Conservation (phyloP, 176 grass and related monocot genomes). For the Carex kokanica region DNA sequence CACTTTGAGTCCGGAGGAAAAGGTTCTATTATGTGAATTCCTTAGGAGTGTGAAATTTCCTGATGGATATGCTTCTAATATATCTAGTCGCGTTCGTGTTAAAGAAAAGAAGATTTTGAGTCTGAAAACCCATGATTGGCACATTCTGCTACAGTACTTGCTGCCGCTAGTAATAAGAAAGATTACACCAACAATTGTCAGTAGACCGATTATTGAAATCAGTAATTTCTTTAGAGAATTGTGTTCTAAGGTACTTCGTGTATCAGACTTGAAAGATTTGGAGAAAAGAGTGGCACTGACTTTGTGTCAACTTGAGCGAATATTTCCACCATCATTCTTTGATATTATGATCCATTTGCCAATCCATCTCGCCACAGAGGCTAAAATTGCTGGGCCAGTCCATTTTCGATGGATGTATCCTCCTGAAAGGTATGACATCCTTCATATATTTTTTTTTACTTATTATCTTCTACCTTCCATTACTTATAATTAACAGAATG, state of each 20-base stretch:
- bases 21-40: no score
- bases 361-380: conserved; percentile 27
- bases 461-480: not conserved
- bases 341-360: conserved; percentile 26
- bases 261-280: not conserved
- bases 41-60: no score
- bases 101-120: no score
- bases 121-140: conserved; percentile 34
- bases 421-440: conserved; percentile 17
- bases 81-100: no score
- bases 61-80: no score
- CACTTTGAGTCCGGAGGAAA: no score
- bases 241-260: conserved; percentile 13
- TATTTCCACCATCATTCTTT: conserved; percentile 20
- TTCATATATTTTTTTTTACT: not conserved
- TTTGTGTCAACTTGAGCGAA: conserved; percentile 25
- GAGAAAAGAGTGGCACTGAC: conserved; percentile 2
- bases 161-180: not conserved
- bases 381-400: conserved; percentile 11
- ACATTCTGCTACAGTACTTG: conserved; percentile 26
- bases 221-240: conserved; percentile 24
- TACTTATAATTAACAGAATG: not conserved
- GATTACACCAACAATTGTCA: not conserved
- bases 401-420: conserved; percentile 43
- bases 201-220: conserved; percentile 7